These are phyloP conservation scores for Curvularia sp. DNA, from an alignment of 2,329 filamentous ascomycete species.

Conservation along the genomic window DNA sequence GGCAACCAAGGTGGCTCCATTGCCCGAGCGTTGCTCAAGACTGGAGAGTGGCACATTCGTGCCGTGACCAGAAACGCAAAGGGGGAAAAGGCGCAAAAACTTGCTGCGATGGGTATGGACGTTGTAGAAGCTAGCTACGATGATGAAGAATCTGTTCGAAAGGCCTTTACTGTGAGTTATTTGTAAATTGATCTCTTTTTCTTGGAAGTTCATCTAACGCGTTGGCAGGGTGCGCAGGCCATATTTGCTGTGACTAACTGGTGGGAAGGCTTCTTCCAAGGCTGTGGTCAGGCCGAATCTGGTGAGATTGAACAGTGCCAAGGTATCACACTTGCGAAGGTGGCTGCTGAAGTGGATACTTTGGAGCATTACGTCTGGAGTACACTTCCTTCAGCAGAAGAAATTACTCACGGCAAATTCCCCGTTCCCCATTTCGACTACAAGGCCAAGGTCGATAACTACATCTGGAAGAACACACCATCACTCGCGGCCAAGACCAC, in stretches of 20 bases:
- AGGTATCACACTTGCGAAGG: slow-evolving; percentile 51
- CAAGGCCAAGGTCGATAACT: slow-evolving; percentile 51
- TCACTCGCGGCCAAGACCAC: slow-evolving; percentile 28
- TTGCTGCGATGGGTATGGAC: slow-evolving; percentile 48
- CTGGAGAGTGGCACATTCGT: slow-evolving; percentile 59
- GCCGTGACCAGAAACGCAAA: slow-evolving; percentile 54
- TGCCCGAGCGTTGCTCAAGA: slow-evolving; percentile 47
- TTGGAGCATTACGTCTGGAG: slow-evolving; percentile 56
- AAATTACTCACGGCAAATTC: slow-evolving; percentile 40
- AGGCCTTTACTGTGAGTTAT: slow-evolving; percentile 18
- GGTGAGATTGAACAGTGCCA: slow-evolving; percentile 44
- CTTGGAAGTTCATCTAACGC: slow-evolving; percentile 3
- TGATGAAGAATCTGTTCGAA: slow-evolving; percentile 17
- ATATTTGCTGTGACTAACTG: slow-evolving; percentile 49
- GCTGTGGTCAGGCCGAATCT: slow-evolving; percentile 36
- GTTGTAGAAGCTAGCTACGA: slow-evolving; percentile 37
- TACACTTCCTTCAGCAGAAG: slow-evolving; percentile 49
- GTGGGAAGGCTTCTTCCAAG: slow-evolving; percentile 22
- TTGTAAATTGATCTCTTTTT: background rate
- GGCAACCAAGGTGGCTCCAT: slow-evolving; percentile 39
- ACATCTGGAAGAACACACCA: slow-evolving; percentile 47
- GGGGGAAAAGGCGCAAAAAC: slow-evolving; percentile 22
- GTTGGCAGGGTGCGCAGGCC: slow-evolving; percentile 18
- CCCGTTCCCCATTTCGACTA: slow-evolving; percentile 52
- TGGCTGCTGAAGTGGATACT: slow-evolving; percentile 45